Conservation (phyloP, 2,329 filamentous ascomycete species). For the Cladophialophora immunda region DNA sequence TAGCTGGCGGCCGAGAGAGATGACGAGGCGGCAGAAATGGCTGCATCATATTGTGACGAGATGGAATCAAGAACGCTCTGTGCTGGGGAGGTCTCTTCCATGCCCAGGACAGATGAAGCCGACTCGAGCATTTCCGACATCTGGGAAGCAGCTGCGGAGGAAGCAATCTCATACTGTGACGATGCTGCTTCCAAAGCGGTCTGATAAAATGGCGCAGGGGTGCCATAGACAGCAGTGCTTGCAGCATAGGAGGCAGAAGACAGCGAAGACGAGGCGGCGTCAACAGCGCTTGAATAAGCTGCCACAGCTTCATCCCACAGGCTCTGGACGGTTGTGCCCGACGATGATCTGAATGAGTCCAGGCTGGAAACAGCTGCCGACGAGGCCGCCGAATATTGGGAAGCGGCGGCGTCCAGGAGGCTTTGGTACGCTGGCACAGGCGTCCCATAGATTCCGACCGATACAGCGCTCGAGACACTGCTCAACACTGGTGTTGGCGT, state of each 20-base stretch:
- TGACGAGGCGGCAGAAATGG: slow-evolving; percentile 55
- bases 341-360: slow-evolving; percentile 67
- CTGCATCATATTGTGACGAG: slow-evolving; percentile 56
- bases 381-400: slow-evolving; percentile 71
- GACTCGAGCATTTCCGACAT: slow-evolving; percentile 52
- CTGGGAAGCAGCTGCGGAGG: slow-evolving; percentile 51
- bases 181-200: slow-evolving; percentile 48
- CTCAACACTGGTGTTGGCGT: slow-evolving; percentile 67
- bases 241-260: slow-evolving; percentile 48
- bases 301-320: slow-evolving; percentile 55
- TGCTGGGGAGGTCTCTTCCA: slow-evolving; percentile 48
- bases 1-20: slow-evolving; percentile 50
- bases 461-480: slow-evolving; percentile 57
- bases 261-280: slow-evolving; percentile 53
- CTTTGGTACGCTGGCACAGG: slow-evolving; percentile 54
- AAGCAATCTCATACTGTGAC: slow-evolving; percentile 48
- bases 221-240: slow-evolving; percentile 42
- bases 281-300: slow-evolving; percentile 55
- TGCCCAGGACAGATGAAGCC: slow-evolving; percentile 49
- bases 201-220: slow-evolving; percentile 47
- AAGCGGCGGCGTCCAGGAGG: slow-evolving; percentile 46
- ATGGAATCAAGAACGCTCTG: slow-evolving; percentile 54
- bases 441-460: slow-evolving; percentile 64
- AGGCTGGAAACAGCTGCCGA: slow-evolving; percentile 63
- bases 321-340: slow-evolving; percentile 46